These are phyloP conservation scores for Venturia aucupariae DNA, from an alignment of 2,329 filamentous ascomycete species.

Conservation along the genomic window DNA sequence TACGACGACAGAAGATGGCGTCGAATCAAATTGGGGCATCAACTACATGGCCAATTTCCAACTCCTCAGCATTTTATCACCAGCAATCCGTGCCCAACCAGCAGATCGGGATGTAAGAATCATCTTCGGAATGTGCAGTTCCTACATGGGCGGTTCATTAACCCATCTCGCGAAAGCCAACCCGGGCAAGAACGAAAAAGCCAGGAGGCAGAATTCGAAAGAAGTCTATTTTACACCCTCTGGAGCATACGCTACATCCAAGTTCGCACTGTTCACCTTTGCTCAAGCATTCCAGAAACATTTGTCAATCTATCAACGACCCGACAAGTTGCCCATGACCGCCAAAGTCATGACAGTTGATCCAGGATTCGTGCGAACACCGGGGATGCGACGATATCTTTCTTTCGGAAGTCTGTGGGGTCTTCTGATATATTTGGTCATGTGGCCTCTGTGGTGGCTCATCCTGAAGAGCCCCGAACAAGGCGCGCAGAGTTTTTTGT, in stretches of 20 bases:
- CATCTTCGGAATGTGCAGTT: conserved; percentile 76
- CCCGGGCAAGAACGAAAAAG: conserved; percentile 15
- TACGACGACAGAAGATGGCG: conserved; percentile 60
- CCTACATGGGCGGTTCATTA: conserved; percentile 71
- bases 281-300: conserved; percentile 89
- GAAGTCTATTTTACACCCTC: conserved; percentile 33
- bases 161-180: conserved; percentile 43
- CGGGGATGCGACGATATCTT: conserved; percentile 79
- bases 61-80: conserved; percentile 80
- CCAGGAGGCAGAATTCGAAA: conserved; percentile 11
- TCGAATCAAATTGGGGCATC: conserved; percentile 86
- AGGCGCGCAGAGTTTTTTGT: conserved; percentile 79
- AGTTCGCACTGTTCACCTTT: conserved; percentile 78
- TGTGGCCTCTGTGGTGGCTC: conserved; percentile 78
- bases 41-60: conserved; percentile 97
- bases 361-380: conserved; percentile 75
- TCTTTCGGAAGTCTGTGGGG: conserved; percentile 77
- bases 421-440: conserved; percentile 63
- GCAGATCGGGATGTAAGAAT: conserved; percentile 88
- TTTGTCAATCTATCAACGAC: conserved; percentile 71
- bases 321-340: conserved; percentile 74
- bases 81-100: conserved; percentile 82
- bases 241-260: conserved; percentile 40
- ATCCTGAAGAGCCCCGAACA: conserved; percentile 74
- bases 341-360: conserved; percentile 79